phyloP scores from a whole-genome alignment of 1,284 basidiomycete genomes.

The Leccinum angustisporum region DNA sequence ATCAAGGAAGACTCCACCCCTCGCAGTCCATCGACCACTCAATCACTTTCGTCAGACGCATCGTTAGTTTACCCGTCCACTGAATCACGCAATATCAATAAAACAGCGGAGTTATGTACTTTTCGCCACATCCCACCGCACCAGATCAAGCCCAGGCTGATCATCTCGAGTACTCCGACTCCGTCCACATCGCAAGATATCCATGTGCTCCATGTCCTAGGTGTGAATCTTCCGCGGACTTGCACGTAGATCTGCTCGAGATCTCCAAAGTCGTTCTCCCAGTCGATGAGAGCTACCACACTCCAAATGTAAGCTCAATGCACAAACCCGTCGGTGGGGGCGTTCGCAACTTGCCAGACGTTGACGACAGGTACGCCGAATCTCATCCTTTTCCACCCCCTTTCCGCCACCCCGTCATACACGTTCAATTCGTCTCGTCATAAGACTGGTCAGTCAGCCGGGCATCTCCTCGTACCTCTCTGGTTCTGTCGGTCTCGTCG shows the following conservation, averaged over 20 bases:
- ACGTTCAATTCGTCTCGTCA: slow-evolving; percentile 13
- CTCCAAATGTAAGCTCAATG: slow-evolving; percentile 27
- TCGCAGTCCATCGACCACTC: slow-evolving; percentile 5
- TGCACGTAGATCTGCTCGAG: slow-evolving; percentile 30
- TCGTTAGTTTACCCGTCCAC: background rate
- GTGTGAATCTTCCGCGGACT: slow-evolving; percentile 35
- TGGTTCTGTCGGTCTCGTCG: slow-evolving; percentile 18
- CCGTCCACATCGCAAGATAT: slow-evolving; percentile 34
- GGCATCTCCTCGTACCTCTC: slow-evolving; percentile 6
- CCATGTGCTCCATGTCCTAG: slow-evolving; percentile 30
- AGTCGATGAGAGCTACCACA: slow-evolving; percentile 15
- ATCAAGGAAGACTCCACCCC: background rate
- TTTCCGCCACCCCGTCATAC: slow-evolving; percentile 24
- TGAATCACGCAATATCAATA: slow-evolving; percentile 19
- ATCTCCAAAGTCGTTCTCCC: slow-evolving; percentile 27
- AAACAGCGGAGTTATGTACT: slow-evolving; percentile 20
- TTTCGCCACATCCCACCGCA: slow-evolving; percentile 22
- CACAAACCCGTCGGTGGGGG: slow-evolving; percentile 8
- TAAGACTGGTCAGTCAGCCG: slow-evolving; percentile 2
- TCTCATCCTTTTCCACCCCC: slow-evolving; percentile 29
- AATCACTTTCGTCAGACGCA: slow-evolving; percentile 9
- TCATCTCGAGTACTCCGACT: slow-evolving; percentile 31
- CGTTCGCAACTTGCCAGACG: slow-evolving; percentile 10
- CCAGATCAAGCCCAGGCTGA: slow-evolving; percentile 29
- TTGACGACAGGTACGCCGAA: slow-evolving; percentile 18